These are phyloP conservation scores for Odontarrhena argentea DNA, from an alignment of 345 rosid genomes.

Conservation along the genomic window DNA sequence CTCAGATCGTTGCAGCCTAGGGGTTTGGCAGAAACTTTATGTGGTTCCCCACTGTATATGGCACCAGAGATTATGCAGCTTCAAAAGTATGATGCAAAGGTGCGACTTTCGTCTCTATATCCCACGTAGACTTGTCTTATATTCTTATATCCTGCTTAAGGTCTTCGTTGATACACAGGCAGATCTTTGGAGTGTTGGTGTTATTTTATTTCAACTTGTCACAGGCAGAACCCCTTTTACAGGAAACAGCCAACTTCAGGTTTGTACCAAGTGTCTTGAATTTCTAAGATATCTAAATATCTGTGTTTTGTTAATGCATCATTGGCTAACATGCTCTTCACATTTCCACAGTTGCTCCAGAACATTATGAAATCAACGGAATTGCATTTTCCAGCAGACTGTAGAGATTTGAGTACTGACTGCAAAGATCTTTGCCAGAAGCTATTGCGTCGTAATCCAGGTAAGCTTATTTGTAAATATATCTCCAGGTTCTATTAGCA, in stretches of 20 bases:
- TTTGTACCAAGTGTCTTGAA: conserved; percentile 34
- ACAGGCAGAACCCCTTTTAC: conserved; percentile 93
- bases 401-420: conserved; percentile 57
- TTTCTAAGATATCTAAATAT: conserved; percentile 1
- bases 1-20: conserved; percentile 88
- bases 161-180: conserved; percentile 69
- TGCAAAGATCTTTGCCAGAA: conserved; percentile 91
- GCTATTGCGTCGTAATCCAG: conserved; percentile 88
- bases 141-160: conserved; percentile 42
- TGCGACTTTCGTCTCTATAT: conserved; percentile 40
- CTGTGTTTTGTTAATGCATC: conserved; percentile 18
- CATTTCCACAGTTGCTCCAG: conserved; percentile 76
- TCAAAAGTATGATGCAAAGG: conserved; percentile 99
- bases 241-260: conserved; percentile 91
- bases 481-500: conserved; percentile 5
- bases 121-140: conserved; percentile 11
- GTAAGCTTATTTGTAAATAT: conserved; percentile 43
- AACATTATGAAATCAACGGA: conserved; percentile 82
- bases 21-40: conserved; percentile 95
- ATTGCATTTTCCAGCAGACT: conserved; percentile 71
- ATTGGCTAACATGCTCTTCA: conserved; percentile 25
- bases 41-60: conserved; percentile 99
- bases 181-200: conserved; percentile 99
- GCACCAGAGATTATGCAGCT: conserved; percentile 99
- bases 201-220: conserved; percentile 92